These are phyloP conservation scores for Phytophthora rubi DNA, from an alignment of 352 stramenopile species.

Conservation along the genomic window DNA sequence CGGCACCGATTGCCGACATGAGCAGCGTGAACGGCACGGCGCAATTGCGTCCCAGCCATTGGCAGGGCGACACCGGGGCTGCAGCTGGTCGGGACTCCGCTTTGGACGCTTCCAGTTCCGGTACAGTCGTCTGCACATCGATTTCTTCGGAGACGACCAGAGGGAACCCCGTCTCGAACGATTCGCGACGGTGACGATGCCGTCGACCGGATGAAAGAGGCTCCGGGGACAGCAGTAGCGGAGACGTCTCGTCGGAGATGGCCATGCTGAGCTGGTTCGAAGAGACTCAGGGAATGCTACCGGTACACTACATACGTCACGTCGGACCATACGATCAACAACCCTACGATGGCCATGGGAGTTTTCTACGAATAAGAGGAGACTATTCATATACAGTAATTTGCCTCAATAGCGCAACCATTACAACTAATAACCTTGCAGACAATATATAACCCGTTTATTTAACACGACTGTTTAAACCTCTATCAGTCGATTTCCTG, in stretches of 20 bases:
- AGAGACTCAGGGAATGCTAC: conserved; percentile 3
- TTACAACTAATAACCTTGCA: too few species aligned
- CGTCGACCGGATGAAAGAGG: conserved; percentile 17
- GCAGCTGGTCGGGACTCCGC: background rate
- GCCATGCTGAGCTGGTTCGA: conserved; percentile 15
- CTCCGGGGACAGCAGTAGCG: conserved; percentile 30
- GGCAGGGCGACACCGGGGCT: conserved; percentile 20
- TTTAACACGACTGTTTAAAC: too few species aligned
- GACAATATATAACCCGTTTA: too few species aligned
- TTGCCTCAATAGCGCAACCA: too few species aligned
- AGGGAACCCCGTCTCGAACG: conserved; percentile 46
- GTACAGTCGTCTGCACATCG: conserved; percentile 21
- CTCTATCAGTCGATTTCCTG: too few species aligned
- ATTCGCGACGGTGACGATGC: conserved; percentile 30
- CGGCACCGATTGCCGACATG: conserved; percentile 65
- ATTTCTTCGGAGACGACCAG: conserved; percentile 34
- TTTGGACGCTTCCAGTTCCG: background rate
- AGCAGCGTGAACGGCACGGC: conserved; percentile 55
- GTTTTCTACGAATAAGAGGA: conserved; percentile 23
- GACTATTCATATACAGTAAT: background rate
- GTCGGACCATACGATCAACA: conserved; percentile 32
- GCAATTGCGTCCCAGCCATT: conserved; percentile 35
- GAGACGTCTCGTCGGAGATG: conserved; percentile 29
- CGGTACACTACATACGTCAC: conserved; percentile 1
- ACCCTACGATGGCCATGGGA: conserved; percentile 21